Evolutionary conservation across 208 protist species (phyloP), one percentile per base, ranked within the genome.

Genomic region (Herpetomonas tarakana): DNA sequence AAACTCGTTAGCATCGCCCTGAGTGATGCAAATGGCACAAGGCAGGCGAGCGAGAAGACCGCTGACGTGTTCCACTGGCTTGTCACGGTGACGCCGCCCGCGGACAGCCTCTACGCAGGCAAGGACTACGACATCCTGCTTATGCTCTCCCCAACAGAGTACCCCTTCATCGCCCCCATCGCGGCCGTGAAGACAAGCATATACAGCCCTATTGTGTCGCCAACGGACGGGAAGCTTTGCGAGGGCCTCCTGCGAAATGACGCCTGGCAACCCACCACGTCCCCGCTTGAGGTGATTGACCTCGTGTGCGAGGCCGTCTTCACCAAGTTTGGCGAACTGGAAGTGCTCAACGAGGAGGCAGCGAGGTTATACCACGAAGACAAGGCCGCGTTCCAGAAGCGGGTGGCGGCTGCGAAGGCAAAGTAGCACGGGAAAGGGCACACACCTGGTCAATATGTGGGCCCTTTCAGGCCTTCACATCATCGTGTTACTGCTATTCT

Each of bases 141-240:
- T 29, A 64, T 58, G 7, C 62, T 84, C 16, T 64, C 65, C 14
- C 39, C 28, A 0, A 57, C 77, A 3, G 68, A 83, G 26, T 94
- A 89, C 64, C 88, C 88, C 0, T 71, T 84, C 56, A 63, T 69
- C 26, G 69, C 81, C 11, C 88, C 88, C 3, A 68, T 52, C 30
- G 52, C 92, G 25, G 55, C 53, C 9, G 71, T 94, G 44, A 44
- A 81, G 2, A 83, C 83, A 2, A 49, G 45, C 21, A 71, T 92
- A 29, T 91, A 77, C 53, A 86, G 77, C 63, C 88, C 88, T 0
- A 58, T 82, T 26, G 81, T 93, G 0, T 64, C 59, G 1, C 46
- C 56, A n/a, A 19, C 31, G 9, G 60, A 67, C 6, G 83, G 83
- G 0, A 22, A 55, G 0, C 52, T 91, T 2, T 93, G 86, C 44